Conservation (phyloP, 1,284 basidiomycete genomes). For the Cystobasidium pallidum region DNA sequence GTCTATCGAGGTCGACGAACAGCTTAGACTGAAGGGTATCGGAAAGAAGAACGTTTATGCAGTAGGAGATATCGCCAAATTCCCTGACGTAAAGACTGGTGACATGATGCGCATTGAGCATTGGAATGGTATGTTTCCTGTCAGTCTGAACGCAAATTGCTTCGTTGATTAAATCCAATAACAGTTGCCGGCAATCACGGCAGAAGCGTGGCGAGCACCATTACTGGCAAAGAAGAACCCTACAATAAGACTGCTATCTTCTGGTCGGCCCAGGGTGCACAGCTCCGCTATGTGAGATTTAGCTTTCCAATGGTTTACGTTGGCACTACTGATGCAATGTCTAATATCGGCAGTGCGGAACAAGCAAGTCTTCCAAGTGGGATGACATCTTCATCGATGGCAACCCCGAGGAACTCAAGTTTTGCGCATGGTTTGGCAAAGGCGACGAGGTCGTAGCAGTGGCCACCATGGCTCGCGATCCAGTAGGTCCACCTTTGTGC, state of each 20-base stretch:
- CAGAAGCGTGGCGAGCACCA: slow-evolving; percentile 75
- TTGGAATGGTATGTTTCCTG: slow-evolving; percentile 72
- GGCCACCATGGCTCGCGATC: slow-evolving; percentile 62
- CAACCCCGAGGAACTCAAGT: slow-evolving; percentile 78
- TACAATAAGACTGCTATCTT: slow-evolving; percentile 80
- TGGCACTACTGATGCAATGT: not conserved
- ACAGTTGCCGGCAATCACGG: slow-evolving; percentile 67
- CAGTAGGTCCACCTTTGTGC: slow-evolving; percentile 15
- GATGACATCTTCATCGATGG: slow-evolving; percentile 77
- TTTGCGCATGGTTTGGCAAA: slow-evolving; percentile 83
- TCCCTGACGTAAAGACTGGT: slow-evolving; percentile 56
- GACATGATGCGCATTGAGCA: slow-evolving; percentile 75
- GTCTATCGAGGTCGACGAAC: slow-evolving; percentile 78
- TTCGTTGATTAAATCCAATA: not conserved
- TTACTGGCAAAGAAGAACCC: slow-evolving; percentile 64
- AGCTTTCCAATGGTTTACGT: too few relatives aligned
- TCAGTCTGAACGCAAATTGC: not conserved
- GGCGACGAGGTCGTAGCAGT: slow-evolving; percentile 77
- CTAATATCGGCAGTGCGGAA: slow-evolving; percentile 2
- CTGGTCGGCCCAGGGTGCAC: slow-evolving; percentile 75
- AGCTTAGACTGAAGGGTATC: slow-evolving; percentile 67
- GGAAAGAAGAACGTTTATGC: slow-evolving; percentile 70
- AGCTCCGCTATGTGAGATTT: slow-evolving; percentile 84
- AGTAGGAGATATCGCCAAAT: slow-evolving; percentile 81
- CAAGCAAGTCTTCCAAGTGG: slow-evolving; percentile 54